Conservation (phyloP, 768 basidiomycete genomes). For the Suillus clintonianus region DNA sequence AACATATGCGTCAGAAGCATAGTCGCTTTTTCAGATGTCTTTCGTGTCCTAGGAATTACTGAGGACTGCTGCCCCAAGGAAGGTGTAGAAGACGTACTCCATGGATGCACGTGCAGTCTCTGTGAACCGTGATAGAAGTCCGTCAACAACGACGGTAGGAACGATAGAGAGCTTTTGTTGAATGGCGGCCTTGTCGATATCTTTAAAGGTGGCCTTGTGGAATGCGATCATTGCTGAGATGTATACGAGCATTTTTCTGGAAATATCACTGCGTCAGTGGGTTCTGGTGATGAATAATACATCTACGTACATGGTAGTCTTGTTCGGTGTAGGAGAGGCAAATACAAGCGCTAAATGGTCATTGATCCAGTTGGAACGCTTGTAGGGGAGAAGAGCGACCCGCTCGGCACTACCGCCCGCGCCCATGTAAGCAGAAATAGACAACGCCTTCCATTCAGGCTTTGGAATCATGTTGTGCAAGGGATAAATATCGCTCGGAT, state of each 20-base stretch:
- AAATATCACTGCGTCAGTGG: conserved; percentile 7
- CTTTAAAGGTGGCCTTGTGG: conserved; percentile 43
- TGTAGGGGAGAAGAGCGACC: conserved; percentile 58
- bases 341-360: conserved; percentile 52
- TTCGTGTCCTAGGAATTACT: conserved; percentile 37
- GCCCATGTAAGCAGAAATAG: conserved; percentile 53
- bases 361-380: conserved; percentile 70
- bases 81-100: conserved; percentile 44
- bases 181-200: conserved; percentile 51
- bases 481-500: conserved; percentile 74
- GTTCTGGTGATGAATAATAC: not conserved
- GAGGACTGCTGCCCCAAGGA: not conserved
- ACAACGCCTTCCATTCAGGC: conserved; percentile 76
- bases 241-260: conserved; percentile 76
- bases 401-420: conserved; percentile 51
- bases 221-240: conserved; percentile 83
- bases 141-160: conserved; percentile 68
- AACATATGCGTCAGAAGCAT: conserved; percentile 79
- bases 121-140: conserved; percentile 77
- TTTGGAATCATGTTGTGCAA: conserved; percentile 78
- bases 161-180: conserved; percentile 58
- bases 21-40: conserved; percentile 71
- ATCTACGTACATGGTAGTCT: conserved; percentile 57
- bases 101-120: conserved; percentile 70
- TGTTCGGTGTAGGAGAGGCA: conserved; percentile 51